A percentile compares a stretch with the other conserved stretches of the same genome.
Evolutionary conservation across 345 rosid species (phyloP).

Genomic region (Geranium brycei): DNA sequence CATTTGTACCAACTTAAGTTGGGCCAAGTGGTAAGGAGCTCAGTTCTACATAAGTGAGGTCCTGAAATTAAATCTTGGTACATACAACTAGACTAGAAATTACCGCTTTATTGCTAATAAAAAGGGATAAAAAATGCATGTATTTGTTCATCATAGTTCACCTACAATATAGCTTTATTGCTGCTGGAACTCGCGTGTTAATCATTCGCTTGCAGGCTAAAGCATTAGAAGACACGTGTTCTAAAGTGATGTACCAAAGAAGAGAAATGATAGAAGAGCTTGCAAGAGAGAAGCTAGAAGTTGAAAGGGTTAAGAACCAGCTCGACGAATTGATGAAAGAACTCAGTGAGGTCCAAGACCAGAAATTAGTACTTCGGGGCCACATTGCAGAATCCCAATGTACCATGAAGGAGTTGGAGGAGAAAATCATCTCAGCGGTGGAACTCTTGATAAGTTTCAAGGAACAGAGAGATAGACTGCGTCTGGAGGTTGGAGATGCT

Average conservation of each 20-base stretch:
- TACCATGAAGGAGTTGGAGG: conserved; percentile 48
- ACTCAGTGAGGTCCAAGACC: conserved; percentile 37
- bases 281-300: conserved; percentile 36
- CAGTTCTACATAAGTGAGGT: too few species aligned
- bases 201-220: conserved; percentile 35
- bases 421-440: conserved; percentile 70
- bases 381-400: conserved; percentile 35
- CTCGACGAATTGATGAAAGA: conserved; percentile 28
- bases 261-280: conserved; percentile 46
- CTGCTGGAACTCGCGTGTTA: not conserved
- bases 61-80: too few species aligned
- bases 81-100: too few species aligned
- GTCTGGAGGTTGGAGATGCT: conserved; percentile 39
- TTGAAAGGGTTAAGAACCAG: conserved; percentile 36
- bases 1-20: not conserved
- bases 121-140: not conserved
- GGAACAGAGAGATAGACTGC: conserved; percentile 56
- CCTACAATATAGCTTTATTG: not conserved
- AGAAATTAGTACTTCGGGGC: conserved; percentile 34
- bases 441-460: conserved; percentile 62
- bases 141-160: not conserved
- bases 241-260: conserved; percentile 52
- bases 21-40: too few species aligned
- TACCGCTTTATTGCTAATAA: too few species aligned
- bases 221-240: conserved; percentile 47